Conservation (phyloP, 1,284 basidiomycete genomes). For the Phellopilus nigrolimitatus region DNA sequence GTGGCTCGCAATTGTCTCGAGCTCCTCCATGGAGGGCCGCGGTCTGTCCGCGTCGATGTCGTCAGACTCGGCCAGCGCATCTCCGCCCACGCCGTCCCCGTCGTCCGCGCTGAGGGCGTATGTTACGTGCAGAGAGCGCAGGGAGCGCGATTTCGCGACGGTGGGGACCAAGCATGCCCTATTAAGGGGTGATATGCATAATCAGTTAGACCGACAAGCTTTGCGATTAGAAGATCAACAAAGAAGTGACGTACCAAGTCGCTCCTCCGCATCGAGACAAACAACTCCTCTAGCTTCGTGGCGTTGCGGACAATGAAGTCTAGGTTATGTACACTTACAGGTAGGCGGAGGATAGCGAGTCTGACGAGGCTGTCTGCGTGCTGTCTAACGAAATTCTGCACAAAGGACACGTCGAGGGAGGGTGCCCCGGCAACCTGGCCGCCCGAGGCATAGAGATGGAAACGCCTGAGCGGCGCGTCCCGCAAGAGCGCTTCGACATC, state of each 20-base stretch:
- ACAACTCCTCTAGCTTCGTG: slow-evolving; percentile 51
- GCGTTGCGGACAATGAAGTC: slow-evolving; percentile 52
- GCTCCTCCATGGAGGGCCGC: slow-evolving; percentile 23
- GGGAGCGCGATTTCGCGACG: slow-evolving; percentile 31
- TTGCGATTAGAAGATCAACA: too few species aligned
- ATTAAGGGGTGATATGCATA: slow-evolving; percentile 4
- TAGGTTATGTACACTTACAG: slow-evolving; percentile 44
- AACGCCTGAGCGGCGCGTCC: slow-evolving; percentile 43
- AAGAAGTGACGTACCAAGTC: slow-evolving; percentile 41
- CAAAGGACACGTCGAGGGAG: slow-evolving; percentile 43
- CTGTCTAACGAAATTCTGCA: slow-evolving; percentile 39
- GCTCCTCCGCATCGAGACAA: slow-evolving; percentile 46
- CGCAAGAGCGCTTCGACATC: slow-evolving; percentile 43
- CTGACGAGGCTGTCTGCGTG: slow-evolving; percentile 49
- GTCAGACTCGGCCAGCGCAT: background rate
- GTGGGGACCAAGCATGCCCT: slow-evolving; percentile 36
- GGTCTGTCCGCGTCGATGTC: slow-evolving; percentile 1
- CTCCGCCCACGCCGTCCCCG: slow-evolving; percentile 5
- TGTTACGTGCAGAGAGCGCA: slow-evolving; percentile 52
- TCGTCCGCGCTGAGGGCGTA: slow-evolving; percentile 35
- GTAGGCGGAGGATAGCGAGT: slow-evolving; percentile 62
- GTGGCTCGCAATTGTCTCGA: slow-evolving; percentile 26
- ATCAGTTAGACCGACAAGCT: slow-evolving; percentile 4
- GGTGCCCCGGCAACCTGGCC: slow-evolving; percentile 29
- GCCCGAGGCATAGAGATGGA: slow-evolving; percentile 59